Percentiles rank a stretch among this genome's conserved stretches.
These are phyloP conservation scores for Claviceps digitariae DNA, from an alignment of 2,329 filamentous ascomycete species.

Conservation along the genomic window DNA sequence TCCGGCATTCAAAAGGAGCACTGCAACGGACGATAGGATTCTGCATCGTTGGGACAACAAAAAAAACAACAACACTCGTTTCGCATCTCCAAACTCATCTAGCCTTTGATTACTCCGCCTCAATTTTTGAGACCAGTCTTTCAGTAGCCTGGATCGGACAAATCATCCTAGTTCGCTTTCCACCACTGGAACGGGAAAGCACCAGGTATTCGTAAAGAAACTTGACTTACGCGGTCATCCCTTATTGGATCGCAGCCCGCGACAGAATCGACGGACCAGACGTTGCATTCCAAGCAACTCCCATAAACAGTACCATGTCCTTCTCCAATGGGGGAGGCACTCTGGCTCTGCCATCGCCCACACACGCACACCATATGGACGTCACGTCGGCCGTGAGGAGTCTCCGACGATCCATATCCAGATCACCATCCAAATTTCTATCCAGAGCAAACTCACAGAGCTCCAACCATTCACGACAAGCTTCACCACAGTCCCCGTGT, in stretches of 20 bases:
- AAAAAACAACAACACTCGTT: not conserved
- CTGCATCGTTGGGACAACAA: not conserved
- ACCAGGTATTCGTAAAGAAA: constrained; percentile 1
- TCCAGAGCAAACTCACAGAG: constrained; percentile 33
- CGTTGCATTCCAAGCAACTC: constrained; percentile 15
- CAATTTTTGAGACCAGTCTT: not conserved
- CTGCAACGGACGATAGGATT: not conserved
- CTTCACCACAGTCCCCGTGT: constrained; percentile 38
- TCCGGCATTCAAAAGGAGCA: constrained; percentile 2
- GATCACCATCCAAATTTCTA: constrained; percentile 87
- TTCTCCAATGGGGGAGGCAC: constrained; percentile 55
- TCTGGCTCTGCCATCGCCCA: constrained; percentile 76
- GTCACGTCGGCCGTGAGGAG: constrained; percentile 70
- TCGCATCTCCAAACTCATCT: not conserved
- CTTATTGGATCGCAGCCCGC: constrained; percentile 12
- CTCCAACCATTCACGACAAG: constrained; percentile 32
- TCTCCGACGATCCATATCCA: constrained; percentile 73
- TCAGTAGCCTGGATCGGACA: not conserved
- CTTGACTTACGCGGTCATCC: constrained; percentile 12
- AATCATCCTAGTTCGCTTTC: not conserved
- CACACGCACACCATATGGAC: constrained; percentile 69
- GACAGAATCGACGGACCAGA: constrained; percentile 8
- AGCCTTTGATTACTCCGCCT: not conserved
- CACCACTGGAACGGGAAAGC: not conserved
- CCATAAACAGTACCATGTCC: constrained; percentile 30